Percentiles rank a stretch among this genome's conserved stretches.
Conservation (phyloP, 1,284 basidiomycete genomes). For the Anthracocystis walkeri region DNA sequence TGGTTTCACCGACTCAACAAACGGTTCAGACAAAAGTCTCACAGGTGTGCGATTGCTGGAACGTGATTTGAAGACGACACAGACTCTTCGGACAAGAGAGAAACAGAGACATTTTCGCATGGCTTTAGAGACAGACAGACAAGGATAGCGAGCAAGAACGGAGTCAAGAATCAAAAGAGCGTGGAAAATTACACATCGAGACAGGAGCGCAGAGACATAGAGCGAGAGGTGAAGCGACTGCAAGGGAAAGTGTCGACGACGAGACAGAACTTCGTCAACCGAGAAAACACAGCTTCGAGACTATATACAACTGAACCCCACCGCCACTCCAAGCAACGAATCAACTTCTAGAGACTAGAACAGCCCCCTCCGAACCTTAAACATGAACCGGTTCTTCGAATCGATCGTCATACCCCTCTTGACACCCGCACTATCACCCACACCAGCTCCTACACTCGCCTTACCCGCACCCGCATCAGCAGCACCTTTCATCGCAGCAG, state of each 20-base stretch:
- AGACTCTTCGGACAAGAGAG: too few species aligned
- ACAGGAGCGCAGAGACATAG: background rate
- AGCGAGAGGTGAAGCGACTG: background rate
- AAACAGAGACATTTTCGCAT: too few species aligned
- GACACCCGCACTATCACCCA: background rate
- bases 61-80: too few species aligned
- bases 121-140: too few species aligned
- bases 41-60: too few species aligned
- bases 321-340: background rate
- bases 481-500: background rate
- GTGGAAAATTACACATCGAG: too few species aligned
- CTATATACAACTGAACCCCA: background rate
- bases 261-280: background rate
- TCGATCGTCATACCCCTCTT: constrained; percentile 6
- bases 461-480: background rate
- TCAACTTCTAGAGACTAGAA: background rate
- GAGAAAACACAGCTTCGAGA: constrained; percentile 2
- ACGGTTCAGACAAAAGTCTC: too few species aligned
- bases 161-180: too few species aligned
- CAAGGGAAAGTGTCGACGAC: background rate
- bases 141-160: too few species aligned
- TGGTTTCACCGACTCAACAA: too few species aligned
- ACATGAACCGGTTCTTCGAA: constrained; percentile 14
- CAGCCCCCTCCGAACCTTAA: constrained; percentile 12
- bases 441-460: background rate